Conservation (phyloP, 2,329 filamentous ascomycete species). For the Aspergillus piperis region DNA sequence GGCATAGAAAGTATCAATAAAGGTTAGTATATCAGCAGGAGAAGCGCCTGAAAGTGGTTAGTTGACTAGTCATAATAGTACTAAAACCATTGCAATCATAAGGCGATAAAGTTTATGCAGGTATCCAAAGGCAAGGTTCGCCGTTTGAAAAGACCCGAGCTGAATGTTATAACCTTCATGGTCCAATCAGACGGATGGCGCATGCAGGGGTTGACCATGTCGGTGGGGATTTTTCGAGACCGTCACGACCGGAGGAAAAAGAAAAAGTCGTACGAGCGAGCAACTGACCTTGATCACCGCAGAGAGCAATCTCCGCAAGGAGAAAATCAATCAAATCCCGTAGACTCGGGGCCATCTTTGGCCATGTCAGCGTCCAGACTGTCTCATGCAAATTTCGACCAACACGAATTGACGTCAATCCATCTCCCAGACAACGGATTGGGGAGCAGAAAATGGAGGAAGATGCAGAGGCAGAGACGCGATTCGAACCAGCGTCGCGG, state of each 20-base stretch:
- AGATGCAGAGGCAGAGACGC: slow-evolving; percentile 18
- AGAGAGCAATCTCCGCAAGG: slow-evolving; percentile 60
- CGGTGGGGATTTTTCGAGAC: not conserved
- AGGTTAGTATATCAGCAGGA: slow-evolving; percentile 36
- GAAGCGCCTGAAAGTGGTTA: slow-evolving; percentile 33
- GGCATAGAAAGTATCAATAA: slow-evolving; percentile 40
- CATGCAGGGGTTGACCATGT: slow-evolving; percentile 10
- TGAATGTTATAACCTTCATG: not conserved
- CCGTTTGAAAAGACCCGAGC: not conserved
- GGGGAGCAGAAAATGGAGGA: not conserved
- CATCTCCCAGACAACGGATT: slow-evolving; percentile 15
- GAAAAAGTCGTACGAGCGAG: not conserved
- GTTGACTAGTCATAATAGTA: not conserved
- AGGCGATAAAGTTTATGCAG: not conserved
- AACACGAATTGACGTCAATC: not conserved
- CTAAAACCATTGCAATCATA: not conserved
- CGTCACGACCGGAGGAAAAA: slow-evolving; percentile 9
- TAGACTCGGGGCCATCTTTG: slow-evolving; percentile 51
- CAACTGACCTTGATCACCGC: slow-evolving; percentile 54
- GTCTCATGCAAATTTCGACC: slow-evolving; percentile 9
- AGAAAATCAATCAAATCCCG: slow-evolving; percentile 61
- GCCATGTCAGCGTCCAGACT: slow-evolving; percentile 16
- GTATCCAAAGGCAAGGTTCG: not conserved
- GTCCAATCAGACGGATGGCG: slow-evolving; percentile 5
- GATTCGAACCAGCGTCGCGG: slow-evolving; percentile 36